phyloP scores from a whole-genome alignment of 306 rosid species.

The Prunus fruticosa region DNA sequence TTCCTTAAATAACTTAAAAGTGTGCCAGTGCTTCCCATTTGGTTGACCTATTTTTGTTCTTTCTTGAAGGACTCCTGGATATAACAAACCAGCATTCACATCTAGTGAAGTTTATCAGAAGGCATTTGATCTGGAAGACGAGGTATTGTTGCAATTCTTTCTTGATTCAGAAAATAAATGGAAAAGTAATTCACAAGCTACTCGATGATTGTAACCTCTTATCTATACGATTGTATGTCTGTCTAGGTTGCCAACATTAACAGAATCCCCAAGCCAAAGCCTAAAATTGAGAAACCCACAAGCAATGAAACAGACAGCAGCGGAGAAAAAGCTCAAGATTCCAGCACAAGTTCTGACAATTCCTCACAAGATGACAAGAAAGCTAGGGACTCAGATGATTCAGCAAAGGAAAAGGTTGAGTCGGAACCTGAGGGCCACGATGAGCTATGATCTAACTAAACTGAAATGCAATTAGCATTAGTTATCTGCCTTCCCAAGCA shows the following conservation, averaged over 20 bases:
- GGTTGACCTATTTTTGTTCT: conserved; percentile 13
- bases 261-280: conserved; percentile 91
- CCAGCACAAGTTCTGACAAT: conserved; percentile 44
- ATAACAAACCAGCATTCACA: conserved; percentile 68
- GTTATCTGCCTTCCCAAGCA: conserved; percentile 31
- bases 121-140: conserved; percentile 59
- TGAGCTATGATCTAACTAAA: conserved; percentile 58
- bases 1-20: background rate
- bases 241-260: conserved; percentile 58
- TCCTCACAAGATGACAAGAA: conserved; percentile 40
- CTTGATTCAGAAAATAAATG: background rate
- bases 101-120: conserved; percentile 74
- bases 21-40: background rate
- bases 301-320: conserved; percentile 59
- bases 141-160: conserved; percentile 51
- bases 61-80: conserved; percentile 55
- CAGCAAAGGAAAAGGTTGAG: conserved; percentile 33
- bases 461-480: conserved; percentile 21
- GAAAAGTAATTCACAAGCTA: conserved; percentile 10
- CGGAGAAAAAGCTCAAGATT: conserved; percentile 33
- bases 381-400: conserved; percentile 27
- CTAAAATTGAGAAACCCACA: conserved; percentile 60
- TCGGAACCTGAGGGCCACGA: conserved; percentile 43
- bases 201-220: no score
- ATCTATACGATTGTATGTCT: background rate